Conservation (phyloP, 1,139 yeast genomes). For the Pichia sp. region DNA sequence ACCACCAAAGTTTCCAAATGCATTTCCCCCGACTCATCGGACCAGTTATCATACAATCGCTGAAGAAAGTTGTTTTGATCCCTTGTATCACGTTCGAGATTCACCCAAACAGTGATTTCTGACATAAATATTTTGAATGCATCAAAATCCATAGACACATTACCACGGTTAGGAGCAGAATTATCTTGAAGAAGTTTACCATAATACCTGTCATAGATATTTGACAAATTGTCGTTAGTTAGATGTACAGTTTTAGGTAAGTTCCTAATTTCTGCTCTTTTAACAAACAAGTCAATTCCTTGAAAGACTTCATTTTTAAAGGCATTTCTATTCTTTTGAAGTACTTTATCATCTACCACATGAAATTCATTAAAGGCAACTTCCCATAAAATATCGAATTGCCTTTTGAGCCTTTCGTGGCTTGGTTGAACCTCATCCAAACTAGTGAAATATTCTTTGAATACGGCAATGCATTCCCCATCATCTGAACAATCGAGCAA, state of each 20-base stretch:
- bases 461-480: slow-evolving; percentile 80
- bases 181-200: slow-evolving; percentile 59
- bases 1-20: slow-evolving; percentile 64
- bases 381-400: slow-evolving; percentile 85
- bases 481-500: slow-evolving; percentile 81
- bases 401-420: slow-evolving; percentile 63
- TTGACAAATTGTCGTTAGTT: slow-evolving; percentile 53
- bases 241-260: slow-evolving; percentile 69
- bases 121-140: slow-evolving; percentile 71
- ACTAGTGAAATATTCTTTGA: slow-evolving; percentile 75
- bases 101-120: slow-evolving; percentile 78
- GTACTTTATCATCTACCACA: slow-evolving; percentile 68
- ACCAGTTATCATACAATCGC: slow-evolving; percentile 54
- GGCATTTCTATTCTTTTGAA: slow-evolving; percentile 63
- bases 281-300: slow-evolving; percentile 85
- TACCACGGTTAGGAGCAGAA: slow-evolving; percentile 53
- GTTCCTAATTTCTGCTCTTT: slow-evolving; percentile 84
- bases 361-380: slow-evolving; percentile 91
- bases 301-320: slow-evolving; percentile 74
- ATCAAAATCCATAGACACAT: slow-evolving; percentile 61
- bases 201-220: slow-evolving; percentile 81
- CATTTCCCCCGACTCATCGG: slow-evolving; percentile 44
- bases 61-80: slow-evolving; percentile 47
- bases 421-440: slow-evolving; percentile 70
- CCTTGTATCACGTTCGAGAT: slow-evolving; percentile 31